A percentile compares a stretch with the other conserved stretches of the same genome.
Conservation (phyloP, 306 rosid species). For the Benincasa hispida region DNA sequence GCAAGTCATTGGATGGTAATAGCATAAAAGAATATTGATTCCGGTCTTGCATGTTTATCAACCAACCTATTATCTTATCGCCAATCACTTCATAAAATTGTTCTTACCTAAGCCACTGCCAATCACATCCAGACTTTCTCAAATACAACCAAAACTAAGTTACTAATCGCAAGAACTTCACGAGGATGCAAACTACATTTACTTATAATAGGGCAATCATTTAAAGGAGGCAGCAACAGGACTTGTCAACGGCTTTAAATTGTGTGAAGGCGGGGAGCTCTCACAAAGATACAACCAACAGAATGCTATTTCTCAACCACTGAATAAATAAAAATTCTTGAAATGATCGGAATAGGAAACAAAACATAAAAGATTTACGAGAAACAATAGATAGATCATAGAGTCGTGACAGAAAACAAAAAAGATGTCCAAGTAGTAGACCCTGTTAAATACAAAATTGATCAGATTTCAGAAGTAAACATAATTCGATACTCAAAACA, state of each 20-base stretch:
- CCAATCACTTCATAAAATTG: no score
- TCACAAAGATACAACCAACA: background rate
- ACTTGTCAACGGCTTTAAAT: no score
- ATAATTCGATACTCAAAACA: background rate
- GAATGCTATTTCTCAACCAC: no score
- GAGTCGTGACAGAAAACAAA: background rate
- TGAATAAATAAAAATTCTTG: background rate
- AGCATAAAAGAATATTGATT: no score
- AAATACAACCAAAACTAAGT: no score
- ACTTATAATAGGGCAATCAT: no score
- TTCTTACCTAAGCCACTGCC: background rate
- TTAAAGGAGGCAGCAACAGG: no score
- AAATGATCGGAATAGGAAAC: background rate
- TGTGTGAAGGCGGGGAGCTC: no score
- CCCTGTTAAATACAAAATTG: background rate
- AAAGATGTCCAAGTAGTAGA: background rate
- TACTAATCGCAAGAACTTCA: background rate
- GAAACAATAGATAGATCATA: background rate
- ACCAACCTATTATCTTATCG: no score
- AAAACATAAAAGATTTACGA: background rate
- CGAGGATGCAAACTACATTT: background rate
- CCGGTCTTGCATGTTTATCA: no score
- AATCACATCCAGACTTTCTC: no score
- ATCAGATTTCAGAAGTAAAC: background rate
- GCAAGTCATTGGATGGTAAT: no score